phyloP scores from a whole-genome alignment of 1,139 yeast species.

The Waltiozyma sp. region DNA sequence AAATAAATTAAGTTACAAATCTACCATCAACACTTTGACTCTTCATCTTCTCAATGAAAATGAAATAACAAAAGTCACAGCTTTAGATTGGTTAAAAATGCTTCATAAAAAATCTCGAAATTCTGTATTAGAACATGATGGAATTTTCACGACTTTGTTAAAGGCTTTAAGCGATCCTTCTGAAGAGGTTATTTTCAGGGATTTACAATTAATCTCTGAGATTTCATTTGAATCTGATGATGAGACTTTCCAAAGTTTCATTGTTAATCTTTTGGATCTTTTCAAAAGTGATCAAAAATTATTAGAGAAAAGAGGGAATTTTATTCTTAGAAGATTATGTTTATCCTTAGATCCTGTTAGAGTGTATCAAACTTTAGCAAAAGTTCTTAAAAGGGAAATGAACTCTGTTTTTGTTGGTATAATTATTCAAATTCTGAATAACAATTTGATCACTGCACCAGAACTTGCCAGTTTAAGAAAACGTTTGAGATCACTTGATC shows the following conservation, averaged over 20 bases:
- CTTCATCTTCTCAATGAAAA: constrained; percentile 56
- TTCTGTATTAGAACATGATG: constrained; percentile 46
- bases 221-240: constrained; percentile 72
- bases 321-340: constrained; percentile 77
- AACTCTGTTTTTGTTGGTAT: constrained; percentile 67
- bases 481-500: constrained; percentile 40
- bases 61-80: constrained; percentile 74
- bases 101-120: constrained; percentile 66
- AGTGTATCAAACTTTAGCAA: constrained; percentile 72
- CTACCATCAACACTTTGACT: constrained; percentile 50
- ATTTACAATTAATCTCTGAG: constrained; percentile 65
- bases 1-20: constrained; percentile 40
- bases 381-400: constrained; percentile 51
- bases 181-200: constrained; percentile 72
- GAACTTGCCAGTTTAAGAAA: constrained; percentile 65
- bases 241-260: constrained; percentile 64
- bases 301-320: constrained; percentile 66
- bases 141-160: constrained; percentile 67
- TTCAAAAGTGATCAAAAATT: constrained; percentile 59
- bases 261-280: constrained; percentile 57
- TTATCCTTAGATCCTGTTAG: constrained; percentile 73
- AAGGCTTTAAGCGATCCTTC: constrained; percentile 81
- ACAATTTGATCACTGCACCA: constrained; percentile 79
- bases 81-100: constrained; percentile 85
- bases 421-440: constrained; percentile 80